Conservation (phyloP, 345 rosid species). For the Cardamine chenopodiifolia region DNA sequence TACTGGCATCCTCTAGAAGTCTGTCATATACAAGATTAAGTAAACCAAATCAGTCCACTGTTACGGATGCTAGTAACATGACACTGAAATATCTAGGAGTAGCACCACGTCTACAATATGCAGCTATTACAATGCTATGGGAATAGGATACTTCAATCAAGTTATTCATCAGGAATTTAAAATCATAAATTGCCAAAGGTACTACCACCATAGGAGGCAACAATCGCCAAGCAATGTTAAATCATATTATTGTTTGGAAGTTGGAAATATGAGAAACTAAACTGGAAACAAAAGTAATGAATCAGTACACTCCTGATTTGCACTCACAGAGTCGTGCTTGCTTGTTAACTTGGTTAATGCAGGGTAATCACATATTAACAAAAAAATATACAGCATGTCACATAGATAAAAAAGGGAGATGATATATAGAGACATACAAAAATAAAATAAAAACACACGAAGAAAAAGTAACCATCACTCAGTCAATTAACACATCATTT, state of each 20-base stretch:
- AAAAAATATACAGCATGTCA: background rate
- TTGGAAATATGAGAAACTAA: conserved; percentile 16
- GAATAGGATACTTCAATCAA: conserved; percentile 2
- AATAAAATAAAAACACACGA: background rate
- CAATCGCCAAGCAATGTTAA: background rate
- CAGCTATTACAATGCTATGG: conserved; percentile 18
- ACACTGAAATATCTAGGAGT: conserved; percentile 22
- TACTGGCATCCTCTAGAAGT: conserved; percentile 76
- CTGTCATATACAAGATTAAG: conserved; percentile 49
- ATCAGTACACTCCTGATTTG: conserved; percentile 20
- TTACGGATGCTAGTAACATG: conserved; percentile 7
- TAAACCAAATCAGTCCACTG: conserved; percentile 21
- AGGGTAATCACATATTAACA: background rate
- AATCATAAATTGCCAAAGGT: conserved; percentile 17
- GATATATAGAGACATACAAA: background rate
- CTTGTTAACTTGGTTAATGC: conserved; percentile 18
- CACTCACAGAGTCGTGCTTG: conserved; percentile 10
- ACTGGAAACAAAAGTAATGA: conserved; percentile 15
- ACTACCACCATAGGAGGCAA: conserved; percentile 12
- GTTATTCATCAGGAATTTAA: conserved; percentile 9
- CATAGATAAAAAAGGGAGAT: background rate
- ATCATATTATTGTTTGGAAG: conserved; percentile 14
- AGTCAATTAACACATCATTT: background rate
- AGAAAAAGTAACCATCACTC: conserved; percentile 6
- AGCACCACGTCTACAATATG: conserved; percentile 27